A percentile compares a stretch with the other conserved stretches of the same genome.
These are phyloP conservation scores for Trichocomaceae sp. DNA, from an alignment of 2,329 filamentous ascomycete genomes.

Conservation along the genomic window DNA sequence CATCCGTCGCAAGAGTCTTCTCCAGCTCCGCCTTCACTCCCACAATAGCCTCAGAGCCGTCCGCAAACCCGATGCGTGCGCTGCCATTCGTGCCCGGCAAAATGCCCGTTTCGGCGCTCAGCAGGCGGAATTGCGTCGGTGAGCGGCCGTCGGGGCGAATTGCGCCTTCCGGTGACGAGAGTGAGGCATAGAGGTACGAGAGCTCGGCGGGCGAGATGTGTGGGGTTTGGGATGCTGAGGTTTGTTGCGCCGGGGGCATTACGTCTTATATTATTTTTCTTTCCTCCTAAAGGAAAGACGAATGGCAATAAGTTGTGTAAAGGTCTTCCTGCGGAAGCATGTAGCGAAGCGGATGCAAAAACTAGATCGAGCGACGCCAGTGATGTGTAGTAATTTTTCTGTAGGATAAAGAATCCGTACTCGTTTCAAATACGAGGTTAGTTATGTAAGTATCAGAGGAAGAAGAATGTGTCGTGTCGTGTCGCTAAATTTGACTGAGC, in stretches of 20 bases:
- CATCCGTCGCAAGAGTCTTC: constrained; percentile 48
- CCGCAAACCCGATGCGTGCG: constrained; percentile 86
- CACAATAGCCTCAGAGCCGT: constrained; percentile 92
- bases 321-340: not conserved
- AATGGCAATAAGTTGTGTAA: not conserved
- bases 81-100: constrained; percentile 86
- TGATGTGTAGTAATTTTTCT: not conserved
- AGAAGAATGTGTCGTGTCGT: not conserved
- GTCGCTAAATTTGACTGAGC: not conserved
- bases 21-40: constrained; percentile 95
- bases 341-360: not conserved
- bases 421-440: not conserved
- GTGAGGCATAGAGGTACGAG: constrained; percentile 85
- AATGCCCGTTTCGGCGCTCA: constrained; percentile 84
- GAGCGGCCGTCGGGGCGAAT: constrained; percentile 83
- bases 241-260: constrained; percentile 61
- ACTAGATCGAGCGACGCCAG: not conserved
- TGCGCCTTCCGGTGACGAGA: constrained; percentile 64
- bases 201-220: constrained; percentile 93
- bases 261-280: not conserved
- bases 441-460: not conserved
- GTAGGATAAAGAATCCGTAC: not conserved
- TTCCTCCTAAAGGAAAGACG: no score
- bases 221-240: constrained; percentile 43
- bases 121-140: constrained; percentile 78